phyloP scores from a whole-genome alignment of 2,329 filamentous ascomycete genomes.

The Sporothrix dimorphospora region DNA sequence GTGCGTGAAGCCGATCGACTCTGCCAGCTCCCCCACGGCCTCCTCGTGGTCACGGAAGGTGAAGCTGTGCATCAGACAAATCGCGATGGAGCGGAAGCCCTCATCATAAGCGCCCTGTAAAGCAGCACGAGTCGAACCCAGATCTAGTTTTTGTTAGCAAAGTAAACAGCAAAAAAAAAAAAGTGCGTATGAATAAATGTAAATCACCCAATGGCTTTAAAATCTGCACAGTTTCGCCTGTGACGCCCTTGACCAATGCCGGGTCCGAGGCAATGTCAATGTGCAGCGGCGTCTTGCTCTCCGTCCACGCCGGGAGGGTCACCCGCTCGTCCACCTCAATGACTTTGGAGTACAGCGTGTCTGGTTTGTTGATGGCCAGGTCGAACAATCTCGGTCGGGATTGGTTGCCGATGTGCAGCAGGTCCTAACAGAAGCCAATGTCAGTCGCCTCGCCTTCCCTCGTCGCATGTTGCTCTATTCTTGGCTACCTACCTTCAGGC shows the following conservation, averaged over 20 bases:
- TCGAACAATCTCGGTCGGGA: constrained; percentile 85
- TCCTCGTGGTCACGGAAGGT: constrained; percentile 34
- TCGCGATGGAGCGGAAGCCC: constrained; percentile 52
- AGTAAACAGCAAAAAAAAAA: no score
- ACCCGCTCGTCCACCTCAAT: constrained; percentile 88
- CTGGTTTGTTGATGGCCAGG: constrained; percentile 80
- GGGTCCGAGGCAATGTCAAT: no score
- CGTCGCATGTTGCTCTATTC: no score
- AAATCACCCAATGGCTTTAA: no score
- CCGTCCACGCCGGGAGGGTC: constrained; percentile 55
- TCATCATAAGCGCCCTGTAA: constrained; percentile 49
- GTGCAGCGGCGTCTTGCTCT: no score
- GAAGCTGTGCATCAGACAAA: constrained; percentile 40
- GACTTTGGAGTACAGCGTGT: constrained; percentile 81
- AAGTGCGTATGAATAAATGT: no score
- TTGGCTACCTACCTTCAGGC: no score
- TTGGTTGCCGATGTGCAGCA: constrained; percentile 87
- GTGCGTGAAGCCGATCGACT: background rate
- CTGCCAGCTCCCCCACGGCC: background rate
- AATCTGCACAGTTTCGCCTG: no score
- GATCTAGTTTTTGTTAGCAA: no score
- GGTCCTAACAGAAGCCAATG: constrained; percentile 78
- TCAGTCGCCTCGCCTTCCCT: no score
- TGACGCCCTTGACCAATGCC: no score
- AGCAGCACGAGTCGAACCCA: no score